A percentile compares a stretch with the other conserved stretches of the same genome.
Evolutionary conservation across 2,329 filamentous ascomycete species (phyloP).

Genomic region (Epichloe gansuensis): DNA sequence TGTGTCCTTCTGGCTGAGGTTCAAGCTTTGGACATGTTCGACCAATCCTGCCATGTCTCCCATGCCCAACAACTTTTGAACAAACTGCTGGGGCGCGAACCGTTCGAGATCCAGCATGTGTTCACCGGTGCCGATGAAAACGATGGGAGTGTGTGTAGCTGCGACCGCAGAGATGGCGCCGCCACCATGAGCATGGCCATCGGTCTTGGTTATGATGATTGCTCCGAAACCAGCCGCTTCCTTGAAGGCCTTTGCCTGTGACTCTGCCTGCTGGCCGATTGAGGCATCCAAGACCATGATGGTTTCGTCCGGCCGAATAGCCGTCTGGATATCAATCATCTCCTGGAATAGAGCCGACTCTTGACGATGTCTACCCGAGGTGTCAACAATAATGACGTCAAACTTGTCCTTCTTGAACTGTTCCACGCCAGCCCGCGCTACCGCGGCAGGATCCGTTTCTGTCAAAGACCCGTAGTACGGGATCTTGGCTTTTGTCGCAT

Average conservation of each 20-base stretch:
- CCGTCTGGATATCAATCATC: slow-evolving; percentile 92
- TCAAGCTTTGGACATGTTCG: slow-evolving; percentile 91
- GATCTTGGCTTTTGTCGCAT: slow-evolving; percentile 97
- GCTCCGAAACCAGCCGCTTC: slow-evolving; percentile 93
- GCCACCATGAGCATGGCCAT: slow-evolving; percentile 88
- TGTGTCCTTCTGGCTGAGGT: slow-evolving; percentile 94
- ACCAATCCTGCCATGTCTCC: slow-evolving; percentile 91
- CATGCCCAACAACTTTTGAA: slow-evolving; percentile 91
- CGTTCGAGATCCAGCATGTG: slow-evolving; percentile 91
- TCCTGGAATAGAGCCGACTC: slow-evolving; percentile 92
- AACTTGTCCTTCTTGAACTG: slow-evolving; percentile 99
- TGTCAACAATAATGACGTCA: slow-evolving; percentile 98
- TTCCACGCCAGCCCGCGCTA: slow-evolving; percentile 89
- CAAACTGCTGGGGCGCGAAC: slow-evolving; percentile 85
- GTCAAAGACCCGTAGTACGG: slow-evolving; percentile 96
- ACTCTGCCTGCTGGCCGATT: slow-evolving; percentile 91
- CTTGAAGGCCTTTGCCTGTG: slow-evolving; percentile 93
- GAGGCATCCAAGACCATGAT: slow-evolving; percentile 97
- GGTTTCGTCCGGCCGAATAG: slow-evolving; percentile 86
- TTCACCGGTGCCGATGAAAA: slow-evolving; percentile 95
- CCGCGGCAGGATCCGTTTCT: slow-evolving; percentile 87
- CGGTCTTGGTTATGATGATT: slow-evolving; percentile 98
- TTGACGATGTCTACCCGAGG: slow-evolving; percentile 86
- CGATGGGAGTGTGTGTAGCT: slow-evolving; percentile 90
- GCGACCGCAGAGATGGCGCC: slow-evolving; percentile 96